Evolutionary conservation across 169 alveolate genomes (phyloP).

Genomic region (Perkinsus marinus): DNA sequence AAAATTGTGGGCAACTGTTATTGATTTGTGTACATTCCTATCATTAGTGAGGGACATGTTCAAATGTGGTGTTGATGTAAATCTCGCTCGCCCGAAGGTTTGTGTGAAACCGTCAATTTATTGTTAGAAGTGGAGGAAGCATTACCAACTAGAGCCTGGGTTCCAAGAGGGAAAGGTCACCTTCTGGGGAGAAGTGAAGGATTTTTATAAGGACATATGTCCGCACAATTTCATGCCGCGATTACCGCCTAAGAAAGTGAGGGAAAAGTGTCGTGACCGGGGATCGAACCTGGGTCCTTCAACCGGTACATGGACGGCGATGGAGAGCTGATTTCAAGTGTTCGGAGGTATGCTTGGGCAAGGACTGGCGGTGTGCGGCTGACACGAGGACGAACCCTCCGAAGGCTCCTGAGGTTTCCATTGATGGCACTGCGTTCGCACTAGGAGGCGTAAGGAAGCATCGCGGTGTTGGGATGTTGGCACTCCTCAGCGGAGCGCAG

Average conservation of each 20-base stretch:
- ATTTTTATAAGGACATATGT: not conserved
- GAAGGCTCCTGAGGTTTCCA: not conserved
- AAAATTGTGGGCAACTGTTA: too few species aligned
- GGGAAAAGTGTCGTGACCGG: not conserved
- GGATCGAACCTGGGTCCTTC: not conserved
- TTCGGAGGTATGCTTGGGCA: not conserved
- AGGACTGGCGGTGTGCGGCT: not conserved
- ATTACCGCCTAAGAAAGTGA: not conserved
- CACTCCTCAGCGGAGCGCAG: too few species aligned
- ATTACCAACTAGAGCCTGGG: not conserved
- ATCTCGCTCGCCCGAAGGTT: not conserved
- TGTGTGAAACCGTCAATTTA: not conserved
- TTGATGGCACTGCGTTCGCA: not conserved
- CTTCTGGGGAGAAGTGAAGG: not conserved
- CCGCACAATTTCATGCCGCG: not conserved
- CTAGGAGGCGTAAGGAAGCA: not conserved
- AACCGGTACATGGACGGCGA: not conserved
- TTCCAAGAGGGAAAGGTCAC: not conserved
- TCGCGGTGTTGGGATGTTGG: too few species aligned
- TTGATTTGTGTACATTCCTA: too few species aligned
- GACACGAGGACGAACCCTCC: not conserved
- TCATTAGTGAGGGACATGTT: too few species aligned
- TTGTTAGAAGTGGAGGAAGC: not conserved
- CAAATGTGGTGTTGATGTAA: not conserved
- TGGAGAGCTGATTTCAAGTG: not conserved